Base-by-base conservation (phyloP, 202 grass and related monocot genomes). In the Carex arenaria region DNA sequence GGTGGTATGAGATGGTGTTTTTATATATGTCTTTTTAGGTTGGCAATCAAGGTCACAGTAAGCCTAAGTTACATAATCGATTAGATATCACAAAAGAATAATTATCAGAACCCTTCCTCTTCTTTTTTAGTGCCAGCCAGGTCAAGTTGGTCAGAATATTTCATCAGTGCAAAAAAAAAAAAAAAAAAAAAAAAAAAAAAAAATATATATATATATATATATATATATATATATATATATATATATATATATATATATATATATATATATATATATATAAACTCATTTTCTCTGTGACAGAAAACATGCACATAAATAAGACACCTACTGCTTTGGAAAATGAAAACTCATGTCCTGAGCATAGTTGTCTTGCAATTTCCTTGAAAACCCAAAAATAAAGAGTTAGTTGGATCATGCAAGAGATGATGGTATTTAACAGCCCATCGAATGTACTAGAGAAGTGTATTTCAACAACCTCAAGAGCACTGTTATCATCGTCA, bases 331-430 rank as follows among this genome's bases (percentile, higher is more conserved):
- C 93, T 93, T 93, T 98, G 52, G 92, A 98, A 87, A 98, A 98
- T 61, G 87, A 95, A 82, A 98, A 78, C 51, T 90, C 86, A 80
- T 98, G 90, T 70, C 91, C 89, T 80, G 93, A 56, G 87, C 95
- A 98, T 53, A 98, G 87, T 80, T 98, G 95, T 72, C 92, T 94
- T 22, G 90, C 92, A 89, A 98, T 98, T 93, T 98, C 92, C 95
- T 98, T 79, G 15, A 83, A 67, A 62, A 67, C 63, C n/a, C 61
- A 10, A 30, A 30, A 63, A 26, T 36, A 70, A 56, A 13, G 26
- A 47, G 61, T 71, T 60, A 81, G 79, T 54, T 53, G 26, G 15
- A 59, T 70, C 11, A 80, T 28, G 22, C 49, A 49, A 86, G 28
- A 47, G 18, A 71, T 49, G 28, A 85, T 85, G 3, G 1, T 17